A percentile compares a stretch with the other conserved stretches of the same genome.
phyloP scores from a whole-genome alignment of 1,139 yeast species.

The Pichia sp. region DNA sequence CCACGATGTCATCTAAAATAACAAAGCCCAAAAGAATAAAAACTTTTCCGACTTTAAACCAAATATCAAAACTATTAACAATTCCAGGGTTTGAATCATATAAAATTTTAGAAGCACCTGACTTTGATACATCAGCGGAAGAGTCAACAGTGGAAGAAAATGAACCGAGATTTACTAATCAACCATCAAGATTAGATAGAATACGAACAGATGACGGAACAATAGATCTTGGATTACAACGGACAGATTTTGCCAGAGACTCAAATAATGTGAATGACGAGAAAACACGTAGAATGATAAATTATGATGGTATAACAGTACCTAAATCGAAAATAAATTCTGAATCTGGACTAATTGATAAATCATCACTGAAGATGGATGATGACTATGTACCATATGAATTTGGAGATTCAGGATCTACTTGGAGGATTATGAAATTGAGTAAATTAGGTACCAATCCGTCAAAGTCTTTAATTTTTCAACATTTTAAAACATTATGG shows the following conservation, averaged over 20 bases:
- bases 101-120: slow-evolving; percentile 21
- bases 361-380: neutral
- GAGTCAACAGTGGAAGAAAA: slow-evolving; percentile 11
- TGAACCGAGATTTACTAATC: slow-evolving; percentile 6
- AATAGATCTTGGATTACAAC: slow-evolving; percentile 12
- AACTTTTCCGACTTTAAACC: neutral
- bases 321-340: neutral
- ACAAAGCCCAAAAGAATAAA: neutral
- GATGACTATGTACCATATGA: slow-evolving; percentile 18
- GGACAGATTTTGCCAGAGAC: slow-evolving; percentile 5
- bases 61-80: neutral
- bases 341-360: no score
- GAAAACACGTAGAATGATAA: slow-evolving; percentile 8
- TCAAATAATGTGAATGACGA: neutral
- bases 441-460: slow-evolving; percentile 16
- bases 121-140: slow-evolving; percentile 21
- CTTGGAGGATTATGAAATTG: slow-evolving; percentile 34
- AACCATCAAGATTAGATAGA: slow-evolving; percentile 9
- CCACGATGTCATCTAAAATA: neutral
- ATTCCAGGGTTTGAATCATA: slow-evolving; percentile 14
- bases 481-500: slow-evolving; percentile 16
- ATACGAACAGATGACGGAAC: slow-evolving; percentile 11
- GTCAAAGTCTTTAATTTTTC: slow-evolving; percentile 4
- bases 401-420: slow-evolving; percentile 33
- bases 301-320: slow-evolving; percentile 2